These are phyloP conservation scores for Tuber aestivum DNA, from an alignment of 495 filamentous ascomycete species.

Conservation along the genomic window DNA sequence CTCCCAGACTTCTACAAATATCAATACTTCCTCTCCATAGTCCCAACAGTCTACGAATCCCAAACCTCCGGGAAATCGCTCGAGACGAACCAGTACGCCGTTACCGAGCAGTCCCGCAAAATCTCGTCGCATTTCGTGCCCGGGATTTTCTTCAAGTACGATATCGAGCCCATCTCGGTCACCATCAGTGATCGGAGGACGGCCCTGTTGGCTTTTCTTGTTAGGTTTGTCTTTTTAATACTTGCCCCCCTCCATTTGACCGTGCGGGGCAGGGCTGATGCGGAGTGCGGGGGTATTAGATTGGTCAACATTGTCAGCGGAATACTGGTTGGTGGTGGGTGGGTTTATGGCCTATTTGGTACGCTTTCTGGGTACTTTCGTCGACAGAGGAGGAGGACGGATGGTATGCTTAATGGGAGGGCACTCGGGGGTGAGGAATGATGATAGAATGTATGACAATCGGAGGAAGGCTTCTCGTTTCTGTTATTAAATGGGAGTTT, in stretches of 20 bases:
- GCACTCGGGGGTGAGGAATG: constrained; percentile 50
- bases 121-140: constrained; percentile 68
- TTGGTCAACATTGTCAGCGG: constrained; percentile 54
- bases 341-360: constrained; percentile 52
- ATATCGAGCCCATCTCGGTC: constrained; percentile 92
- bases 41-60: constrained; percentile 77
- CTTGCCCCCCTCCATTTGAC: constrained; percentile 54
- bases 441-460: constrained; percentile 10
- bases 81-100: constrained; percentile 96
- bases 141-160: constrained; percentile 97
- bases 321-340: constrained; percentile 57
- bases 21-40: constrained; percentile 96
- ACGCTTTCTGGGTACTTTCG: constrained; percentile 44
- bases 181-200: constrained; percentile 76
- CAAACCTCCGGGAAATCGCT: constrained; percentile 60
- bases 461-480: constrained; percentile 9
- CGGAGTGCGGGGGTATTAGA: constrained; percentile 53
- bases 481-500: not conserved
- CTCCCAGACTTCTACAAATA: constrained; percentile 80
- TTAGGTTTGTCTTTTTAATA: constrained; percentile 54
- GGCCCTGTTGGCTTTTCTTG: constrained; percentile 63
- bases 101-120: constrained; percentile 69
- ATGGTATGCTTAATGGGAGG: constrained; percentile 49
- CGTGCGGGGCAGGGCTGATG: constrained; percentile 61
- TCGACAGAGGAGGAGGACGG: constrained; percentile 49